Evolutionary conservation across 331 rosid genomes (phyloP), one percentile per base, ranked within the genome.

Genomic region (Quercus phellos): DNA sequence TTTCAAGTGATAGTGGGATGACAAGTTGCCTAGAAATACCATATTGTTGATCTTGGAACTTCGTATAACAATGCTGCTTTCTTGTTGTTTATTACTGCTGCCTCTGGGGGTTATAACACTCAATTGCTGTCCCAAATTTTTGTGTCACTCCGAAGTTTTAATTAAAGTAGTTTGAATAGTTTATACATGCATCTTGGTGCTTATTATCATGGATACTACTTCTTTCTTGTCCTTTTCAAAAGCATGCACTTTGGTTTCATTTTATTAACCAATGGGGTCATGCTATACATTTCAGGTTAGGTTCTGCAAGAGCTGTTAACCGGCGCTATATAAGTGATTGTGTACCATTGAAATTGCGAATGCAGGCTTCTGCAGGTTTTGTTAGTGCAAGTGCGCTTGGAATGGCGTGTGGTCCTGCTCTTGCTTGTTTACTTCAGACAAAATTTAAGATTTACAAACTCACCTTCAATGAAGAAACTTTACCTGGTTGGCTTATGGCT

Each of bases 321-420:
- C 56, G 90, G 76, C 86, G 90, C 64, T 86, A 86, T 51, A 86
- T 86, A 63, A 86, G 87, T 13, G 90, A 86, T 26, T 86, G 90
- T 32, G 90, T 87, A 38, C 90, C 90, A 2, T 72, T 38, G 3
- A 87, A 81, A 55, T 26, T 78, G 46, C 78, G 90, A 73, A 81
- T 87, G 90, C 84, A 84, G 34, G 90, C 90, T 38, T 87, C 90
- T 18, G 88, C 84, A 34, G 90, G 84, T 72, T 87, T 87, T 79
- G 90, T 87, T 1, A 87, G 90, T 54, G 88, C 90, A 4, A 79
- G 88, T 60, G 90, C 88, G 0, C 86, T 87, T 21, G 90, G 90
- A 73, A 87, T 87, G 84, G 90, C 90, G 2, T 84, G 83, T 73
- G 90, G 90, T 59, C 90, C 90, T 60, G 90, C 90, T 77, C 84